phyloP scores from a whole-genome alignment of 768 basidiomycete genomes.

The Tylopilus plumbeoviolaceoides region DNA sequence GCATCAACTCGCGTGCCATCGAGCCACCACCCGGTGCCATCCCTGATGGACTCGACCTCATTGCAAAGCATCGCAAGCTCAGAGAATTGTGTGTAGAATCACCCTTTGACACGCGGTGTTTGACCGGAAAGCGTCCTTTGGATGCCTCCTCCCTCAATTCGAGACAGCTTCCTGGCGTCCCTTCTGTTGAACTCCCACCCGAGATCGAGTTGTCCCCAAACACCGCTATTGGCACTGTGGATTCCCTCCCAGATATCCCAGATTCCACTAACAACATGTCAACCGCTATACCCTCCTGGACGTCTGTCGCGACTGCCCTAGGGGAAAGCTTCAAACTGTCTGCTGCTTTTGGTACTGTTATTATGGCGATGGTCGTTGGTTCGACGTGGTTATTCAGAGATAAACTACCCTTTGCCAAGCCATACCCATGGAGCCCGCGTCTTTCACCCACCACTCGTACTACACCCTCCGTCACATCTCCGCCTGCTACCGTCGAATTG shows the following conservation, averaged over 20 bases:
- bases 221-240: constrained; percentile 10
- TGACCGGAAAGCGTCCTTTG: constrained; percentile 57
- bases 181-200: constrained; percentile 33
- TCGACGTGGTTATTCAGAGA: constrained; percentile 25
- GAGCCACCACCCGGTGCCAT: constrained; percentile 36
- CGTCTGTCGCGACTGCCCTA: constrained; percentile 12
- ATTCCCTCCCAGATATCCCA: constrained; percentile 14
- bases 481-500: background rate
- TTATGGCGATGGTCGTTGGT: constrained; percentile 23
- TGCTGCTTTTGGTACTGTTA: constrained; percentile 16
- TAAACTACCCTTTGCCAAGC: constrained; percentile 9
- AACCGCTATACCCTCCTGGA: constrained; percentile 11
- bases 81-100: constrained; percentile 37
- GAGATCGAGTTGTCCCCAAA: constrained; percentile 12
- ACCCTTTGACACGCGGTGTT: constrained; percentile 50
- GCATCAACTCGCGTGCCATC: constrained; percentile 28
- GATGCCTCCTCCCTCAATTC: constrained; percentile 47
- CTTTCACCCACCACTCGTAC: background rate
- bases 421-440: constrained; percentile 9
- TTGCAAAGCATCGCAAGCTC: constrained; percentile 43
- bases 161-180: constrained; percentile 59
- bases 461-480: constrained; percentile 1
- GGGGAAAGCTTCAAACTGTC: constrained; percentile 13
- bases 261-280: constrained; percentile 18
- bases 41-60: constrained; percentile 39